Evolutionary conservation across 2,329 filamentous ascomycete genomes (phyloP), one percentile per base, ranked within the genome.

Genomic region (Fusarium sp.): DNA sequence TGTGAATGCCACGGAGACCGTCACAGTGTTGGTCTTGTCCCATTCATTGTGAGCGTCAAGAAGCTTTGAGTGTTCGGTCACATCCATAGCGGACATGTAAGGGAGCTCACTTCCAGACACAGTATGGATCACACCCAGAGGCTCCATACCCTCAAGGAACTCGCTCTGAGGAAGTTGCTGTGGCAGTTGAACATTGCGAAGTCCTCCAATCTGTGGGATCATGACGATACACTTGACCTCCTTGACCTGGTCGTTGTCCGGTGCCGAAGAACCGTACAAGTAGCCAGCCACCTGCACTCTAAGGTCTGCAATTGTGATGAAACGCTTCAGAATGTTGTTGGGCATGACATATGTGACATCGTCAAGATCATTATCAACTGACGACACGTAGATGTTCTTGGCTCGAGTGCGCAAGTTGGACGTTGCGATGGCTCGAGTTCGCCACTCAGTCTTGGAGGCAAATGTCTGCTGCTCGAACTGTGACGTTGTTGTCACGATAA

Each of bases 341-440:
- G 96, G 96, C 93, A 99, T 97, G 74, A 99, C 92, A 75, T 98
- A 99, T 1, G 95, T 99, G 76, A 92, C 91, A 74, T 94, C 93
- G 62, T 97, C 94, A 67, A 96, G 88, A 53, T 94, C 92, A 69
- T 95, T 92, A 76, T 98, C 96, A 53, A 97, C 94, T 1, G 94
- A 96, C 9, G 96, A 97, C 72, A 99, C 96, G 79, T 98, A 99
- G 75, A 99, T 97, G 80, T 99, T 97, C 86, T 98, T 99, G 48
- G 96, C 89, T 69, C 96, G 87, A 46, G 94, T 97, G 44, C 95
- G 91, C 67, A 99, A 83, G 78, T 99, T 99, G 23, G 94, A 96
- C 4, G 96, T 97, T 10, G 96, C 96, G 75, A 99, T 97, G 30
- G 96, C 96, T 70, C 96, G 86, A 12, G 96, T 99, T 52, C 96